phyloP scores from a whole-genome alignment of 2,329 filamentous ascomycete species.

The Hortaea werneckii region DNA sequence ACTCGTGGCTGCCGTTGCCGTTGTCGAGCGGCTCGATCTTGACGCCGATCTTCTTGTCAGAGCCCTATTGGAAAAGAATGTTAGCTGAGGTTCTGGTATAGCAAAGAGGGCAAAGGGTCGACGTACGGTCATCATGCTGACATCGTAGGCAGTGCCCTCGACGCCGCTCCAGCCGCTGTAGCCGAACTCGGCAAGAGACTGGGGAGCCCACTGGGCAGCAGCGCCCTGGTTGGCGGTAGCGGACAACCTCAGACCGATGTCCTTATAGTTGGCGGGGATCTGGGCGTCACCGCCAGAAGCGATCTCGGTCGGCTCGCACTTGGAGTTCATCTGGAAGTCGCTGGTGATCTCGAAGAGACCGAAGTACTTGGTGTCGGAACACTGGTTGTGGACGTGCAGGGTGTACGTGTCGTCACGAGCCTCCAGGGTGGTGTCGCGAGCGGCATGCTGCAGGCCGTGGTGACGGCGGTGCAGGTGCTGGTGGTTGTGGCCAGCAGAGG shows the following conservation, averaged over 20 bases:
- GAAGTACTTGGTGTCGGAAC: constrained; percentile 15
- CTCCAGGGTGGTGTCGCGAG: constrained; percentile 1
- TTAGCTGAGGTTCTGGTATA: too few relatives aligned
- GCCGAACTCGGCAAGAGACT: constrained; percentile 23
- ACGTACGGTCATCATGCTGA: constrained; percentile 14
- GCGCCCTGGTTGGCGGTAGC: constrained; percentile 18
- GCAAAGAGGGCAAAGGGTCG: too few relatives aligned
- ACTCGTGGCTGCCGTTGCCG: constrained; percentile 11
- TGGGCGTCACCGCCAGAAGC: constrained; percentile 4
- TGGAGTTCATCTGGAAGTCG: constrained; percentile 15
- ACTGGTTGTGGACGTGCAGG: constrained; percentile 19
- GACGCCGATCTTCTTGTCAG: constrained; percentile 16
- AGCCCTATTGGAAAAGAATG: constrained; percentile 4
- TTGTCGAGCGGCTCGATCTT: constrained; percentile 13
- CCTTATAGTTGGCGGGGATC: constrained; percentile 16
- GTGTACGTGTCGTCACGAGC: constrained; percentile 15
- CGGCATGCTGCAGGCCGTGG: neutral
- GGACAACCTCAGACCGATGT: constrained; percentile 19
- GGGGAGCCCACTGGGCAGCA: constrained; percentile 15
- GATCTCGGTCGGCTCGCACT: constrained; percentile 12
- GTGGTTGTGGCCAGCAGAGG: neutral
- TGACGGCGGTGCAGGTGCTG: neutral
- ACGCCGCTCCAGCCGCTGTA: constrained; percentile 12
- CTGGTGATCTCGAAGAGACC: constrained; percentile 19
- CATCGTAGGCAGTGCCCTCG: constrained; percentile 18